A percentile compares a stretch with the other conserved stretches of the same genome.
Conservation (phyloP, 805 yeast species). For the Candida silvatica region DNA sequence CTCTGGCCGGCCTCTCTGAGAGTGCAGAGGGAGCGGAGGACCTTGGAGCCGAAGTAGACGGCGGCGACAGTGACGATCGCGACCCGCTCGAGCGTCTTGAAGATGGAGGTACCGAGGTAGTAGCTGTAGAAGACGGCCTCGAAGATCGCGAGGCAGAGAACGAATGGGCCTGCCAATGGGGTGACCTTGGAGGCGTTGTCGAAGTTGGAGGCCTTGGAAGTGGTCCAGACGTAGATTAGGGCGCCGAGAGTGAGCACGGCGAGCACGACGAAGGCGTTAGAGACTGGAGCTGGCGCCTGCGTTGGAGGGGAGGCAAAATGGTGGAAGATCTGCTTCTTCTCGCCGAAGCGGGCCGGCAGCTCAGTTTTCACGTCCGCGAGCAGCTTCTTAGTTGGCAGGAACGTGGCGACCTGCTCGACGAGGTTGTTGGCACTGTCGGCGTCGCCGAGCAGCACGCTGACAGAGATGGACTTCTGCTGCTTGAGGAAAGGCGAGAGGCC, state of each 20-base stretch:
- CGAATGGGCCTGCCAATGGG: conserved; percentile 21
- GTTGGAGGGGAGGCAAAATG: conserved; percentile 46
- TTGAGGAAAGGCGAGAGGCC: conserved; percentile 18
- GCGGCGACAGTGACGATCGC: conserved; percentile 44
- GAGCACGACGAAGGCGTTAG: conserved; percentile 42
- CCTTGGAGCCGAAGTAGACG: conserved; percentile 56
- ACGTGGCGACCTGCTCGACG: conserved; percentile 8
- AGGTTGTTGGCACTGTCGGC: conserved; percentile 1
- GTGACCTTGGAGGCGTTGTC: conserved; percentile 30
- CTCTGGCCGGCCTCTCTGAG: conserved; percentile 21
- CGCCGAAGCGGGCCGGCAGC: conserved; percentile 32
- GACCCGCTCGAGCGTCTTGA: conserved; percentile 42
- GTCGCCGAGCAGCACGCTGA: conserved; percentile 23
- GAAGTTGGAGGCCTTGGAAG: conserved; percentile 26
- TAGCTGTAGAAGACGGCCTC: conserved; percentile 51
- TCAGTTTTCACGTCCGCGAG: conserved; percentile 4
- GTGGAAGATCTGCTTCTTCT: conserved; percentile 56
- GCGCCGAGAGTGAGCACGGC: conserved; percentile 30
- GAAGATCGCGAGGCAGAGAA: conserved; percentile 37
- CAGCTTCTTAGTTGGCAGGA: conserved; percentile 12
- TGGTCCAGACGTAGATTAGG: conserved; percentile 37
- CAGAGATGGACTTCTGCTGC: conserved; percentile 10
- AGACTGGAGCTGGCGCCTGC: conserved; percentile 42
- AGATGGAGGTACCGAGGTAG: conserved; percentile 52
- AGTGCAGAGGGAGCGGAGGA: conserved; percentile 33